Base-by-base conservation (phyloP, 257 asterid genomes). In the Cynanchum wilfordii region DNA sequence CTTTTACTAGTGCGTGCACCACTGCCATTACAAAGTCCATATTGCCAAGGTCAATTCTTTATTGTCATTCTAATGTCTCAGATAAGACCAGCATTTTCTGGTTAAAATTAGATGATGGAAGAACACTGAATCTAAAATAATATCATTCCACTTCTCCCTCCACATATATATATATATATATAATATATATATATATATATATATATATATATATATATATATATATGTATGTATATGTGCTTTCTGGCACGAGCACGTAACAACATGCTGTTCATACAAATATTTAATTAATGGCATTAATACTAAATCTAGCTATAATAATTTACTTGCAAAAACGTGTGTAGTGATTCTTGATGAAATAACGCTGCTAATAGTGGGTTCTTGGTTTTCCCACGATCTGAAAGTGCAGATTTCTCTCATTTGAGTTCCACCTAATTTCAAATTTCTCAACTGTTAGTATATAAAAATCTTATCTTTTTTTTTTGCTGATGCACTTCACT, bases 1-100 rank as follows among this genome's bases (percentile, higher is more conserved):
- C 47, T 49, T 16, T 16, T 19, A 3, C 20, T 68, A 51, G 17
- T 27, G 51, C 38, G 72, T 68, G 72, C 72, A 45, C 72, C 72
- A 68, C 60, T 68, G 57, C 49, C 6, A 15, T 33, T 6, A 6
- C 47, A 2, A 33, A 29, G 24, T 30, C 22, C 36, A 6, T 27
- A 4, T 0, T 67, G 19, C 4, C 9, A 25, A 7, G 44, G 40
- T 27, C 45, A 49, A 17, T 49, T 49, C 4, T 68, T 67, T 49
- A 45, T n/a, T 49, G 44, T 59, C 47, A 7, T 25, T 68, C 9
- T 68, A 13, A 20, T 49, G 10, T 47, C 29, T 47, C 29, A 27
- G 24, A 49, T 15, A 68, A 49, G 59, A 47, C 6, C 13, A 27
- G 56, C 60, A 25, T 10, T 0, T 45, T 67, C 20, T n/a, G 57